Base-by-base conservation (phyloP, 345 rosid species). In the Eucalyptus melliodora region DNA sequence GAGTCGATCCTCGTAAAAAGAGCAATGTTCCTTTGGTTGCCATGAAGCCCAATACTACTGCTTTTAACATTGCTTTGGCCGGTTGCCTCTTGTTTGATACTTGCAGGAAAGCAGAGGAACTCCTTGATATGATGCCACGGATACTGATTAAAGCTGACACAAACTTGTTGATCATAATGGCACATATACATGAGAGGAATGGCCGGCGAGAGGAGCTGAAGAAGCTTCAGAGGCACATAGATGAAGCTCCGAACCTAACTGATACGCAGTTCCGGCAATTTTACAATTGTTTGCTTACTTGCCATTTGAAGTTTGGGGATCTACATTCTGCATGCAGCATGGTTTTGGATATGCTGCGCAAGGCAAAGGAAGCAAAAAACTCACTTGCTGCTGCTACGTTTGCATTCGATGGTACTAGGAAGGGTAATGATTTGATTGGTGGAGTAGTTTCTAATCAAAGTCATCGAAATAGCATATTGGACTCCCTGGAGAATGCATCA, bases 91-190 rank as follows among this genome's bases (percentile, higher is more conserved):
- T 96, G 95, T 97, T 93, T 86, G 97, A 95, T 89, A 93, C 93
- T 69, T 94, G 98, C n/a, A 93, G 99, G 89, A 98, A 98, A 94
- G 98, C 98, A 17, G 99, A 97, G 93, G 91, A 95, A 93, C 98
- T 98, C 55, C 93, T 98, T 27, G 96, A 96, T 88, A 93, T 97
- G 95, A 94, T 95, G 94, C 97, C 97, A 17, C 93, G 92, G 88
- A 91, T 97, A 11, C 93, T 92, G 90, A 92, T 96, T 80, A 96
- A 93, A 90, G 94, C 95, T 42, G 94, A 98, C 88, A 92, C 96
- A 49, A 91, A 92, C 86, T 91, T 96, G 89, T 93, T 96, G 89
- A 92, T 96, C 27, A 93, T 92, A 80, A 96, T 96, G 97, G 97
- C 99, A 40, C 97, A 93, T 67, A 94, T 96, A 92, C 96, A 95